A percentile compares a stretch with the other conserved stretches of the same genome.
Evolutionary conservation across 2,329 filamentous ascomycete species (phyloP).

Genomic region (Nannizzia gypsea): DNA sequence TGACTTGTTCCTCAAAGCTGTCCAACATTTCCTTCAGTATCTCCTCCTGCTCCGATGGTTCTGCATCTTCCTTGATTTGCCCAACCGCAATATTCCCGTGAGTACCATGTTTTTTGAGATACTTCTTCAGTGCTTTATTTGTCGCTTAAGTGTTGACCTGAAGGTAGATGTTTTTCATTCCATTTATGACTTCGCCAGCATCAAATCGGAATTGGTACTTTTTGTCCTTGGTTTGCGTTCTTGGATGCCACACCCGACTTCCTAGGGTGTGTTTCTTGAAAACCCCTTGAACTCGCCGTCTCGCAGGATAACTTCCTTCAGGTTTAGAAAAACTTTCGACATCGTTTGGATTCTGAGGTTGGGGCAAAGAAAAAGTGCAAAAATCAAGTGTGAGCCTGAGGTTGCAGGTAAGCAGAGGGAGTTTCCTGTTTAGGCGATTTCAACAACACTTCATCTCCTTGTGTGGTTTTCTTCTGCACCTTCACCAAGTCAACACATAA

Average conservation of each 20-base stretch:
- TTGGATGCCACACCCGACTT: slow-evolving; percentile 3
- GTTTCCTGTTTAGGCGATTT: neutral
- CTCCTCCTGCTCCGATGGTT: too few relatives aligned
- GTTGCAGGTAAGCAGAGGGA: neutral
- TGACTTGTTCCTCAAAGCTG: too few relatives aligned
- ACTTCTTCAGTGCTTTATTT: neutral
- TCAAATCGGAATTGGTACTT: slow-evolving; percentile 6
- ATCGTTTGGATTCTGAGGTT: neutral
- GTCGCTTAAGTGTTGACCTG: slow-evolving; percentile 2
- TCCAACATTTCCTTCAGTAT: too few relatives aligned
- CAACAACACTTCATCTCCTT: neutral
- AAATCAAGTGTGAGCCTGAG: neutral
- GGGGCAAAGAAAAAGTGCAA: neutral
- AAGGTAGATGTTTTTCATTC: slow-evolving; percentile 4
- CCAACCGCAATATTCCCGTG: neutral
- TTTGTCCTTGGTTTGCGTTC: neutral
- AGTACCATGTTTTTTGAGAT: neutral
- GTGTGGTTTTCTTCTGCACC: neutral
- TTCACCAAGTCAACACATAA: neutral
- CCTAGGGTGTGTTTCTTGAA: too few relatives aligned
- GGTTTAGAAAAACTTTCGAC: neutral
- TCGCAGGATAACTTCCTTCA: too few relatives aligned
- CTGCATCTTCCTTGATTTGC: neutral
- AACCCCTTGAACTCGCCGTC: too few relatives aligned
- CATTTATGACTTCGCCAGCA: slow-evolving; percentile 4